These are phyloP conservation scores for Eucalyptus albens DNA, from an alignment of 345 rosid genomes.

Conservation along the genomic window DNA sequence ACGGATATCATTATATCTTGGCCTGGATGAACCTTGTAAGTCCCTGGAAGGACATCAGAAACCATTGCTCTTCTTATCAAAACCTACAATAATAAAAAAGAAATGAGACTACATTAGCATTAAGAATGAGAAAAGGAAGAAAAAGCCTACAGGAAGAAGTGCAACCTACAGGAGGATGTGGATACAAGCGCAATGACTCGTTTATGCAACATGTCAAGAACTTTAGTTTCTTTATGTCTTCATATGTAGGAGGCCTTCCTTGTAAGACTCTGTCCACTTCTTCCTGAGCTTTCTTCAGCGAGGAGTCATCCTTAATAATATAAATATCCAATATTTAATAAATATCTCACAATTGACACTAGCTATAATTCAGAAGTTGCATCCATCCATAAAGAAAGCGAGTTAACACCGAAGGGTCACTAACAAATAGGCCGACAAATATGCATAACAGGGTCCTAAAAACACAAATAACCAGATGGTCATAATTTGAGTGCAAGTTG, in stretches of 20 bases:
- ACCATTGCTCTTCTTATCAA: constrained; percentile 84
- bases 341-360: not conserved
- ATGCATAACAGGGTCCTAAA: not conserved
- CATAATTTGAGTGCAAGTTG: not conserved
- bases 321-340: not conserved
- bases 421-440: not conserved
- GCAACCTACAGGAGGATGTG: constrained; percentile 93
- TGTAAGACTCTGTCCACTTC: constrained; percentile 77
- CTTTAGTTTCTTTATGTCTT: constrained; percentile 72
- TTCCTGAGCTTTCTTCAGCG: constrained; percentile 69
- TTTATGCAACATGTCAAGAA: constrained; percentile 75
- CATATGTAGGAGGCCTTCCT: constrained; percentile 64
- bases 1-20: constrained; percentile 98
- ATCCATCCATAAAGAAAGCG: not conserved
- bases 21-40: constrained; percentile 75
- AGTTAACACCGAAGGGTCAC: not conserved
- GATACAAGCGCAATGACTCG: constrained; percentile 89
- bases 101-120: not conserved
- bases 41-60: constrained; percentile 85
- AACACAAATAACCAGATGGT: not conserved
- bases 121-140: not conserved
- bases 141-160: not conserved
- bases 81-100: constrained; percentile 22
- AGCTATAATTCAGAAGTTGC: not conserved
- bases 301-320: constrained; percentile 29